These are phyloP conservation scores for Epichloe hybrida DNA, from an alignment of 2,329 filamentous ascomycete genomes.

Conservation along the genomic window DNA sequence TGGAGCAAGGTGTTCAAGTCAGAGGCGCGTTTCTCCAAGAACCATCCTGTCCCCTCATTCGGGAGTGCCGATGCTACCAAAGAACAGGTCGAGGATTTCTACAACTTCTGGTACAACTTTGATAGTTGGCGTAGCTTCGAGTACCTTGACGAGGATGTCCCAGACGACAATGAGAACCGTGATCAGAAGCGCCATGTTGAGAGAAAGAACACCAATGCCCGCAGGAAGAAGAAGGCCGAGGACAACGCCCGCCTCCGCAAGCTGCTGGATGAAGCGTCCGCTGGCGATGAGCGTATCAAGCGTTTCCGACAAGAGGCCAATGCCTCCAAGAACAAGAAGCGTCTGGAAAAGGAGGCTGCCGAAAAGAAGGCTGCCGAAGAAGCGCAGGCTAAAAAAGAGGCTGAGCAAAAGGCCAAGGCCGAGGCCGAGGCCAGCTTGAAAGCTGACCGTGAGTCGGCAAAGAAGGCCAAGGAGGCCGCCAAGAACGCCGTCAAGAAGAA, in stretches of 20 bases:
- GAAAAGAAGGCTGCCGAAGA: constrained; percentile 81
- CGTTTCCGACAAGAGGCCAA: constrained; percentile 85
- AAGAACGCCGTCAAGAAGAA: constrained; percentile 99
- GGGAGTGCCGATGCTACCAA: constrained; percentile 74
- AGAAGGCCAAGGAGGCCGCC: constrained; percentile 97
- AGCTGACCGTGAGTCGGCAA: constrained; percentile 64
- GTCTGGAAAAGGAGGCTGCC: constrained; percentile 77
- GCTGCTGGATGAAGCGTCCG: constrained; percentile 74
- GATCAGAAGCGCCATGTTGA: constrained; percentile 98
- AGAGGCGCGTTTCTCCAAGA: constrained; percentile 85
- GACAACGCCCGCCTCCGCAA: constrained; percentile 84
- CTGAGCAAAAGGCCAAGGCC: constrained; percentile 64
- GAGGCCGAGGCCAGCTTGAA: constrained; percentile 83
- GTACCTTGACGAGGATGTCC: constrained; percentile 97
- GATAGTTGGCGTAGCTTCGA: constrained; percentile 97
- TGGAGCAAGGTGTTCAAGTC: constrained; percentile 85
- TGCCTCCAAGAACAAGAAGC: constrained; percentile 93
- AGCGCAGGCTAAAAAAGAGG: constrained; percentile 68
- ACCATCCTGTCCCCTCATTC: constrained; percentile 74
- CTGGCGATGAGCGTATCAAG: constrained; percentile 90
- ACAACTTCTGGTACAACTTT: constrained; percentile 99
- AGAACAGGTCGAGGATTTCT: constrained; percentile 87
- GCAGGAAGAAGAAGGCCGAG: constrained; percentile 99
- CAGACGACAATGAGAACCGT: constrained; percentile 96
- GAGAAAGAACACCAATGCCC: constrained; percentile 93